Conservation (phyloP, 305 asterid species). For the Fraxinus sp. region DNA sequence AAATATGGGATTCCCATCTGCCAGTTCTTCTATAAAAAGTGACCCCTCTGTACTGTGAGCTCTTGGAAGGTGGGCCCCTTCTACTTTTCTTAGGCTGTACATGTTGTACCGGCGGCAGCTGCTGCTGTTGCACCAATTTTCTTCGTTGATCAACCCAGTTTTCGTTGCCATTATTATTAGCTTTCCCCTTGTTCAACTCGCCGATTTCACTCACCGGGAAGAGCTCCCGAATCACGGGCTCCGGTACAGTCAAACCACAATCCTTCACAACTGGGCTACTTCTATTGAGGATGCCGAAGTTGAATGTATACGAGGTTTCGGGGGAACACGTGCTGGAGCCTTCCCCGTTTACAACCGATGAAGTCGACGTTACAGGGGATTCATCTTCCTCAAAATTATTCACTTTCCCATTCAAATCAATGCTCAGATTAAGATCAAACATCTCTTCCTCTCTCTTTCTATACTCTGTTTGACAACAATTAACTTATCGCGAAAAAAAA, state of each 20-base stretch:
- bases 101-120: conserved; percentile 34
- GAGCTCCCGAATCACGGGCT: conserved; percentile 56
- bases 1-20: conserved; percentile 88
- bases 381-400: conserved; percentile 22
- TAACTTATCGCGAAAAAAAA: background rate
- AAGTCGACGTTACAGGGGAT: conserved; percentile 51
- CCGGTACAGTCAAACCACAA: conserved; percentile 27
- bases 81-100: conserved; percentile 56
- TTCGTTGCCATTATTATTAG: conserved; percentile 13
- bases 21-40: conserved; percentile 87
- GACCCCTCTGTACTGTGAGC: conserved; percentile 84
- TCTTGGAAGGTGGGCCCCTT: conserved; percentile 81
- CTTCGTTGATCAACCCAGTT: conserved; percentile 20
- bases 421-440: conserved; percentile 69
- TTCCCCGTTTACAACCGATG: conserved; percentile 50
- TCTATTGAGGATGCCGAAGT: conserved; percentile 49
- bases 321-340: conserved; percentile 43
- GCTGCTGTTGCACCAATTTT: conserved; percentile 31
- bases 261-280: conserved; percentile 17
- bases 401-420: conserved; percentile 32
- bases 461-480: background rate
- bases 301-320: conserved; percentile 33
- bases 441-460: conserved; percentile 16
- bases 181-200: conserved; percentile 22
- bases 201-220: conserved; percentile 52